Conservation (phyloP, 2,329 filamentous ascomycete genomes). For the Chrysoporthe austroafricana region DNA sequence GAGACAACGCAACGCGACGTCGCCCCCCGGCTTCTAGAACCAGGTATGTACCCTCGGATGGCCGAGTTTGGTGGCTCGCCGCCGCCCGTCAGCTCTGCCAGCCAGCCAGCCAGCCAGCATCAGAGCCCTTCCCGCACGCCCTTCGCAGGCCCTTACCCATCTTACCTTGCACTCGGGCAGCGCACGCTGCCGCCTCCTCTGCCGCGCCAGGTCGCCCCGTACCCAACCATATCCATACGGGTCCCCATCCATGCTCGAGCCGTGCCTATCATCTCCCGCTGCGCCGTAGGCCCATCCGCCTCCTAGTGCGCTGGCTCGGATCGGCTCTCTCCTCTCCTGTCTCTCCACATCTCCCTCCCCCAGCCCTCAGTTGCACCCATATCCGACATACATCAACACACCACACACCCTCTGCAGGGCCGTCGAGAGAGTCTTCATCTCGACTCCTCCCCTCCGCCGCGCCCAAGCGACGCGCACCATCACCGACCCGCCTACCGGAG, state of each 20-base stretch:
- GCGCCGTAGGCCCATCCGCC: conserved; percentile 9
- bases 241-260: conserved; percentile 2
- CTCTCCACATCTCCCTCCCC: conserved; percentile 9
- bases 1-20: background rate
- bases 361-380: conserved; percentile 5
- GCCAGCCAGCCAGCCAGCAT: too few species aligned
- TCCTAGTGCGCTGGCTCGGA: conserved; percentile 5
- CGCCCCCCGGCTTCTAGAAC: background rate
- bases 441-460: background rate
- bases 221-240: conserved; percentile 2
- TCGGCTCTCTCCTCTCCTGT: conserved; percentile 12
- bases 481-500: conserved; percentile 12
- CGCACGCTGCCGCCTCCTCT: background rate
- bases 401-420: background rate
- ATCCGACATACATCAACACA: background rate
- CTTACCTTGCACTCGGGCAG: conserved; percentile 29
- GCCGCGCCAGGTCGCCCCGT: conserved; percentile 30
- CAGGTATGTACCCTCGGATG: too few species aligned
- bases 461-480: background rate
- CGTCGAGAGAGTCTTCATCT: background rate
- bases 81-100: too few species aligned
- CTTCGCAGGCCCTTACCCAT: too few species aligned
- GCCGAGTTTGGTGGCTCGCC: too few species aligned
- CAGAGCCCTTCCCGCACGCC: too few species aligned
- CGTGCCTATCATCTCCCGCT: background rate